Percentiles rank a stretch among this genome's conserved stretches.
These are phyloP conservation scores for Euphorbia peplus DNA, from an alignment of 345 rosid genomes.

Conservation along the genomic window DNA sequence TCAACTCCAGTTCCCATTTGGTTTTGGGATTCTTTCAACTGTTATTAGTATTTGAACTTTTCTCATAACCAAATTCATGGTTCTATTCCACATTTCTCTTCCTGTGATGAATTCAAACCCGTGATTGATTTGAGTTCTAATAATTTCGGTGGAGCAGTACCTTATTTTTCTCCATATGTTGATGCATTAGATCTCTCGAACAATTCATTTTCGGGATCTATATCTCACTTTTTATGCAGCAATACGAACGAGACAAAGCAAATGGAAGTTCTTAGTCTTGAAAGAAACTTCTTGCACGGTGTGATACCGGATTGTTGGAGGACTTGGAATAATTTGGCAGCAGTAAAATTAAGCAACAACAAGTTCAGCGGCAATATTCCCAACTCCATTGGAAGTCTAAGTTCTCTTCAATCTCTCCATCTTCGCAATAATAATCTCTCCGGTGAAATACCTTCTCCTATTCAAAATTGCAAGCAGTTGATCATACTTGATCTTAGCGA, in stretches of 20 bases:
- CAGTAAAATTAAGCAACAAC: neutral
- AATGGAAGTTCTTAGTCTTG: neutral
- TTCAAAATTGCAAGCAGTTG: neutral
- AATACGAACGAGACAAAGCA: neutral
- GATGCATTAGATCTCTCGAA: neutral
- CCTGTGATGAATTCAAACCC: too few species aligned
- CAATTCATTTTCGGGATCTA: neutral
- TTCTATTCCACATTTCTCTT: too few species aligned
- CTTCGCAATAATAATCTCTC: conserved; percentile 10
- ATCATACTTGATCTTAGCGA: neutral
- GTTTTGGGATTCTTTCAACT: too few species aligned
- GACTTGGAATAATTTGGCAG: neutral
- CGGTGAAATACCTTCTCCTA: neutral
- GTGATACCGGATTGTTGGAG: conserved; percentile 9
- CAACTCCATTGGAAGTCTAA: neutral
- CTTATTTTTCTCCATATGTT: neutral
- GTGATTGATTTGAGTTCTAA: too few species aligned
- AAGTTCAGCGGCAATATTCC: neutral
- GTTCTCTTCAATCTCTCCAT: neutral
- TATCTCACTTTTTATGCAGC: neutral
- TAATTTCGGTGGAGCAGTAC: neutral
- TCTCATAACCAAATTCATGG: too few species aligned
- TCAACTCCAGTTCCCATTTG: neutral
- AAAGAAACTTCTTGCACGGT: neutral
- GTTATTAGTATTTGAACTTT: too few species aligned